Evolutionary conservation across 805 yeast genomes (phyloP), one percentile per base, ranked within the genome.

Genomic region (Saccharomycopsis sp.): DNA sequence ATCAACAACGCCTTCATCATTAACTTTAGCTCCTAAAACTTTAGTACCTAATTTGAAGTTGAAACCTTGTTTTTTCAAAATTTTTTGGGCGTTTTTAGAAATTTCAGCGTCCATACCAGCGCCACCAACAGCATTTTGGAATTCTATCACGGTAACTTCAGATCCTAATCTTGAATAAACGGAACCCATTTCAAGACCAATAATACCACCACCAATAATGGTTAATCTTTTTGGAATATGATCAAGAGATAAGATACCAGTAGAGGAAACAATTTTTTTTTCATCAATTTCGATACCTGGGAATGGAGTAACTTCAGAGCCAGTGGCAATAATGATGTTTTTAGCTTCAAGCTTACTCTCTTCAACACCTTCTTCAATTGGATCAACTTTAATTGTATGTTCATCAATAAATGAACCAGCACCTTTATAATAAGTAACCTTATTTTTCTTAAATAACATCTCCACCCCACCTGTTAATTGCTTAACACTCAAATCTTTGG

Each of bases 141-240:
- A 92, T 72, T 92, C 99, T 46, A 92, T 67, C 42, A 92, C 81
- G 33, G 96, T 89, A 49, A 92, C 98, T 68, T 92, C 87, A 32
- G 95, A 69, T 34, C 99, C 99, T 55, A 92, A 69, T 66, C 98
- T 78, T 44, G 88, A 68, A 80, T 94, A 92, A 36, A 92, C 99
- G 20, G 97, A 88, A 49, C 95, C 98, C 96, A 92, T 92, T 70
- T 92, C 99, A 53, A 92, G 76, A 58, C 99, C 99, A 61, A 92
- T 92, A 68, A 92, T 89, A 72, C 99, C 98, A 67, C 96, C 99
- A 61, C 99, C 99, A 56, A 92, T 89, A 65, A 92, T 78, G 52
- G 89, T 81, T 58, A 92, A 57, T 61, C 72, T 78, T 72, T 92
- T 87, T 59, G 99, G 99, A 45, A 92, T 72, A 69, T 88, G 95